Conservation (phyloP, 164 flowering plant species). For the Euptelea pleiosperma region DNA sequence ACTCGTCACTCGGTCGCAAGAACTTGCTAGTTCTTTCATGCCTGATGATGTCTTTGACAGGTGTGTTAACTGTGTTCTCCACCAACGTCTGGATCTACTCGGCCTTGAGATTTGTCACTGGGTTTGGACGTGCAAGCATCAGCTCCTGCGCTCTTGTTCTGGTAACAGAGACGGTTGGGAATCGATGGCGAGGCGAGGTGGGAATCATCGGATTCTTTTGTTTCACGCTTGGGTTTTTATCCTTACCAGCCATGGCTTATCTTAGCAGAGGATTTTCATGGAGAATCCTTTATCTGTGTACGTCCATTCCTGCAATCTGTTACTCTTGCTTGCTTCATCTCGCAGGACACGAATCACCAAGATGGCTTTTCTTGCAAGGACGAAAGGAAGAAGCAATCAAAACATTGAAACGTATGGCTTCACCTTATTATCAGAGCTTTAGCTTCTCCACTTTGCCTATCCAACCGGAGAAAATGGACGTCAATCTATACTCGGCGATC, state of each 20-base stretch:
- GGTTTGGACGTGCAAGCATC: slow-evolving; percentile 50
- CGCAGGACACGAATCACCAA: slow-evolving; percentile 53
- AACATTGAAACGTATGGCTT: slow-evolving; percentile 29
- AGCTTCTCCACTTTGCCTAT: slow-evolving; percentile 10
- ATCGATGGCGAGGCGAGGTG: slow-evolving; percentile 48
- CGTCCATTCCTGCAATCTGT: slow-evolving; percentile 33
- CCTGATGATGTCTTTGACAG: slow-evolving; percentile 35
- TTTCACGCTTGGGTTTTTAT: slow-evolving; percentile 55
- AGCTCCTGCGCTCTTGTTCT: slow-evolving; percentile 50
- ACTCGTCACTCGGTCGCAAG: slow-evolving; percentile 57
- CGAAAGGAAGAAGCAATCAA: slow-evolving; percentile 39
- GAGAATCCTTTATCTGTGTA: slow-evolving; percentile 49
- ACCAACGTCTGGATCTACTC: slow-evolving; percentile 57
- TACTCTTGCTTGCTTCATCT: slow-evolving; percentile 32
- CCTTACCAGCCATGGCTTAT: slow-evolving; percentile 53
- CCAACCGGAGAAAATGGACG: slow-evolving; percentile 12
- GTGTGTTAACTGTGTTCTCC: slow-evolving; percentile 28
- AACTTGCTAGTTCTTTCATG: slow-evolving; percentile 46
- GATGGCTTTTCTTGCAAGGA: slow-evolving; percentile 63
- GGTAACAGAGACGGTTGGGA: slow-evolving; percentile 50
- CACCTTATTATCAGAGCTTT: too few species aligned
- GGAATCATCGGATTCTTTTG: slow-evolving; percentile 42
- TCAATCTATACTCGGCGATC: slow-evolving; percentile 30
- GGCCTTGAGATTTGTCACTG: slow-evolving; percentile 35
- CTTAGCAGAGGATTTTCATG: slow-evolving; percentile 31